A percentile compares a stretch with the other conserved stretches of the same genome.
These are phyloP conservation scores for Penicillium pancosmium DNA, from an alignment of 495 filamentous ascomycete species.

Conservation along the genomic window DNA sequence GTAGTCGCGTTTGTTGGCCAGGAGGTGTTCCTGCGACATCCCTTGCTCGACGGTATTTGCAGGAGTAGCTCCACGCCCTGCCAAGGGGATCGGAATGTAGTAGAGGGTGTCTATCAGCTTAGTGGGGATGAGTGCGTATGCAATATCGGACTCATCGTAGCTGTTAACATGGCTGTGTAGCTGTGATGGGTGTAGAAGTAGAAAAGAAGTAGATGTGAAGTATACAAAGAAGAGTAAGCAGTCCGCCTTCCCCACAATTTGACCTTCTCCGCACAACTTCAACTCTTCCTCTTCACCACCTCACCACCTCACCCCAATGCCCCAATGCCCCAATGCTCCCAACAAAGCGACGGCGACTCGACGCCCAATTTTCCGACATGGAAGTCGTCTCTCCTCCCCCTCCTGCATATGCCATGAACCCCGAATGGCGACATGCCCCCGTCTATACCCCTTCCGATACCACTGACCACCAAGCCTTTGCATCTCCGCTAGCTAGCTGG, in stretches of 20 bases:
- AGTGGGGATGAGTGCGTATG: background rate
- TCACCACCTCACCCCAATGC: background rate
- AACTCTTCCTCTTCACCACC: background rate
- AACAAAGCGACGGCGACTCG: slow-evolving; percentile 15
- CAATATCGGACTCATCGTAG: background rate
- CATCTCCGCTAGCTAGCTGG: slow-evolving; percentile 32
- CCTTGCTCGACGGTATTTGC: slow-evolving; percentile 3
- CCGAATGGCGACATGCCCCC: slow-evolving; percentile 14
- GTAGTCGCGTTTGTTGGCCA: background rate
- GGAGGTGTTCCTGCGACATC: slow-evolving; percentile 1
- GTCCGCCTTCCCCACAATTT: no score
- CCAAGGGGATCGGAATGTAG: slow-evolving; percentile 15
- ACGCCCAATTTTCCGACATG: slow-evolving; percentile 5
- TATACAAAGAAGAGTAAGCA: no score
- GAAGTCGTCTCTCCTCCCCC: slow-evolving; percentile 3
- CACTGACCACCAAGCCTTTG: slow-evolving; percentile 22
- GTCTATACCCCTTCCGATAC: slow-evolving; percentile 26
- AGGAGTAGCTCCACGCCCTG: background rate
- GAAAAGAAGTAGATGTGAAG: no score
- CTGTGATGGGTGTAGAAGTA: no score
- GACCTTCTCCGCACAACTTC: no score
- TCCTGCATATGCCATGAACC: slow-evolving; percentile 5
- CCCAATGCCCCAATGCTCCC: slow-evolving; percentile 1
- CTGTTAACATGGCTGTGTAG: background rate
- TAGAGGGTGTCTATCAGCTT: background rate